Base-by-base conservation (phyloP, 176 grass and related monocot species). In the Oryza australiensis region DNA sequence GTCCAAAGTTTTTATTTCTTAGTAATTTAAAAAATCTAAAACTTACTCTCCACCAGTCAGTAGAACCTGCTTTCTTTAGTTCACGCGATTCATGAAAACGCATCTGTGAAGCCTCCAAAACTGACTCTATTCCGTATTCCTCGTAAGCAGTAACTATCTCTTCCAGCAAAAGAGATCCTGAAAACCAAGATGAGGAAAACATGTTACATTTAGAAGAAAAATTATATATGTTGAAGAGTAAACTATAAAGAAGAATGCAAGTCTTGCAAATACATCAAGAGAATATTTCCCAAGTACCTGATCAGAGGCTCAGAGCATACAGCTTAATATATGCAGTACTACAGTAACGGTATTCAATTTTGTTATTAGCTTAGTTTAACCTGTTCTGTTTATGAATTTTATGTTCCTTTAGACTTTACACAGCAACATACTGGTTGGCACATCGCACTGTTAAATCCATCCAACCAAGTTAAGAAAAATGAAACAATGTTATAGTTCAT, bases 31-130 rank as follows among this genome's bases (percentile, higher is more conserved):
- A 79, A 74, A 73, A 62, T 27, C 22, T 66, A 78, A 59, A 41
- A 93, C 92, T 94, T 65, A 98, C 95, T 74, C 42, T 95, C 95
- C 95, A 98, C 95, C 95, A 98, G 73, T 95, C 88, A 46, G 75
- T 72, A 90, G 82, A 91, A 90, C 95, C 95, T 1, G 90, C 75
- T 82, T 90, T 64, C 86, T 91, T 98, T 67, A 88, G 71, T 89
- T 94, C 84, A 76, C 82, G 24, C 34, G 95, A 94, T 82, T 98
- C 92, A 77, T 77, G 75, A 88, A 95, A 95, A 70, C 66, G 83
- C 32, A 64, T 80, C 76, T 88, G 79, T 82, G 78, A 87, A 68
- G 92, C 88, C 77, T 94, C 90, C 68, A 98, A 68, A 85, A 98
- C 82, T 33, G 88, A 90, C 33, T 88, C 66, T 18, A 94, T 92